Evolutionary conservation across 805 yeast species (phyloP), one percentile per base, ranked within the genome.

Genomic region (Kuraishia molischiana): DNA sequence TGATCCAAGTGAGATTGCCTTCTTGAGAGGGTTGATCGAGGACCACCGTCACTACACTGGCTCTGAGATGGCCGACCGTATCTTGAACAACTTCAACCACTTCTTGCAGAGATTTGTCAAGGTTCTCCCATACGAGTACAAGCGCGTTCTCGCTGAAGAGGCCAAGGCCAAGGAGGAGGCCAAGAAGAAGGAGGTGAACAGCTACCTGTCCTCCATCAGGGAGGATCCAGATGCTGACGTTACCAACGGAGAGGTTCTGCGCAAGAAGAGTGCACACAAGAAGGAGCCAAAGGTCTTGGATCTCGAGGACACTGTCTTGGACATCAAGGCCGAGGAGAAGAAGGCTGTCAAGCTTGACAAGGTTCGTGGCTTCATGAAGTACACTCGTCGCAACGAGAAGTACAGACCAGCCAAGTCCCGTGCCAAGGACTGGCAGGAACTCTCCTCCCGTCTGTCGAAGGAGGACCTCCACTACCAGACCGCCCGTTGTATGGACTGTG

Each of bases 401-500:
- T 87, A 90, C 70, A 75, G 97, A 61, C 66, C 75, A 30, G 77
- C 92, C 19, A 72, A 75, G 54, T 61, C 74, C 20, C 78, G 98
- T 62, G 69, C 86, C 39, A 72, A 72, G 51, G 97, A 92, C 62
- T 92, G 97, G 97, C 75, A 81, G 46, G 97, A 90, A 64, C 72
- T 90, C 58, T 78, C 94, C 10, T 64, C 76, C 11, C 76, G 95
- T 39, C 69, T 90, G 50, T 68, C 86, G 40, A 83, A 85, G 62
- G 87, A 83, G 37, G 97, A 92, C 48, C 79, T 90, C 53, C 75
- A 79, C 58, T 75, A 72, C 58, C 97, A 90, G 67, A 85, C 97
- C 41, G 96, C 97, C 13, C 78, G 98, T 62, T 90, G 98, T 73
- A 90, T 92, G 95, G 97, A 90, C 64, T 90, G 98, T 71, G 98